Percentiles rank a stretch among this genome's conserved stretches.
Evolutionary conservation across 2,329 filamentous ascomycete species (phyloP).

Genomic region (Fusarium sp.): DNA sequence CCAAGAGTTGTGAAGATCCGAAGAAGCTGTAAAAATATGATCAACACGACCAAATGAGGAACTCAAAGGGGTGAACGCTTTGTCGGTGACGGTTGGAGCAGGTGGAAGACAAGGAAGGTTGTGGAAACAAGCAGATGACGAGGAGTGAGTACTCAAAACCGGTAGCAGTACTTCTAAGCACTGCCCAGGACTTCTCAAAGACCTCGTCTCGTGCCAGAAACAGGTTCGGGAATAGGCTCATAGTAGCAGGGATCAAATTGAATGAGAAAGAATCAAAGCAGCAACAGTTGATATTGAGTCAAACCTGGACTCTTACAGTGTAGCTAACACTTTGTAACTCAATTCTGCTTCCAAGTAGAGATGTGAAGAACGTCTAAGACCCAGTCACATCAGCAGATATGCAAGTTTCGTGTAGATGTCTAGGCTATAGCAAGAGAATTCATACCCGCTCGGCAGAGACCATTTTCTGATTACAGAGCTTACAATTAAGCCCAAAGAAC

Average conservation of each 20-base stretch:
- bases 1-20: neutral
- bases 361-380: neutral
- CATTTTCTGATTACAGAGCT: neutral
- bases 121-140: neutral
- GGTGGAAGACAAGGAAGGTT: neutral
- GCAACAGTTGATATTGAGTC: neutral
- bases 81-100: neutral
- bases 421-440: slow-evolving; percentile 3
- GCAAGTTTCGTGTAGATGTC: slow-evolving; percentile 33
- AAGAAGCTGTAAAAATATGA: neutral
- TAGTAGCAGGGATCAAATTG: slow-evolving; percentile 2
- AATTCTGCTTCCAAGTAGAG: neutral
- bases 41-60: neutral
- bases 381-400: neutral
- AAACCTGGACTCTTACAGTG: slow-evolving; percentile 19
- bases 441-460: neutral
- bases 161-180: neutral
- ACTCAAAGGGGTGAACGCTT: neutral
- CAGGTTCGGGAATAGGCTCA: neutral
- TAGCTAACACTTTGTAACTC: slow-evolving; percentile 8
- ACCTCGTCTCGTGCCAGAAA: neutral
- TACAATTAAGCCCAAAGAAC: neutral
- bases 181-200: neutral
- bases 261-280: slow-evolving; percentile 32
- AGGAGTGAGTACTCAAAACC: neutral